Conservation (phyloP, 2,329 filamentous ascomycete species). For the Daldinia sp. region DNA sequence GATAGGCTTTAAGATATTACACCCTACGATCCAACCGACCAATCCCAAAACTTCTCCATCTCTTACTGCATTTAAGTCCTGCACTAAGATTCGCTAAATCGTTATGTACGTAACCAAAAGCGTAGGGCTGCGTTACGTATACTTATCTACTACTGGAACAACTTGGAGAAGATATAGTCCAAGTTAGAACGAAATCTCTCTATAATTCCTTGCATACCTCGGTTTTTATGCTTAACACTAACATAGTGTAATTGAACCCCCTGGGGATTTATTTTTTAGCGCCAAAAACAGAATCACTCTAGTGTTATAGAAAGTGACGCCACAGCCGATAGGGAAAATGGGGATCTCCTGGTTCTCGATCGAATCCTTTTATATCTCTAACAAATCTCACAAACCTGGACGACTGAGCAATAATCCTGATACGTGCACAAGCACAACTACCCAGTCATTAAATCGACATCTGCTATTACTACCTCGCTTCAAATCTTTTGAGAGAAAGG, state of each 20-base stretch:
- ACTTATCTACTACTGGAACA: conserved; percentile 18
- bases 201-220: conserved; percentile 23
- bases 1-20: conserved; percentile 31
- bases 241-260: not conserved
- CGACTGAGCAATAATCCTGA: conserved; percentile 11
- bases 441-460: not conserved
- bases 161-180: conserved; percentile 10
- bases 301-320: conserved; percentile 20
- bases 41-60: conserved; percentile 26
- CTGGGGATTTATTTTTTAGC: conserved; percentile 19
- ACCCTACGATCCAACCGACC: conserved; percentile 9
- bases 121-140: conserved; percentile 38
- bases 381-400: conserved; percentile 15
- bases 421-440: conserved; percentile 21
- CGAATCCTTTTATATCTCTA: conserved; percentile 6
- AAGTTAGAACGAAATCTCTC: not conserved
- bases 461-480: not conserved
- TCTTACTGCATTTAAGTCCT: conserved; percentile 13
- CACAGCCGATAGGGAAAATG: conserved; percentile 33
- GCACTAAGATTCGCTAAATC: conserved; percentile 25
- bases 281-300: conserved; percentile 19
- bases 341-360: conserved; percentile 16
- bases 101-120: conserved; percentile 37
- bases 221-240: conserved; percentile 24
- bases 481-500: not conserved